Evolutionary conservation across 768 basidiomycete species (phyloP).

Genomic region (Tricholoma furcatifolium): DNA sequence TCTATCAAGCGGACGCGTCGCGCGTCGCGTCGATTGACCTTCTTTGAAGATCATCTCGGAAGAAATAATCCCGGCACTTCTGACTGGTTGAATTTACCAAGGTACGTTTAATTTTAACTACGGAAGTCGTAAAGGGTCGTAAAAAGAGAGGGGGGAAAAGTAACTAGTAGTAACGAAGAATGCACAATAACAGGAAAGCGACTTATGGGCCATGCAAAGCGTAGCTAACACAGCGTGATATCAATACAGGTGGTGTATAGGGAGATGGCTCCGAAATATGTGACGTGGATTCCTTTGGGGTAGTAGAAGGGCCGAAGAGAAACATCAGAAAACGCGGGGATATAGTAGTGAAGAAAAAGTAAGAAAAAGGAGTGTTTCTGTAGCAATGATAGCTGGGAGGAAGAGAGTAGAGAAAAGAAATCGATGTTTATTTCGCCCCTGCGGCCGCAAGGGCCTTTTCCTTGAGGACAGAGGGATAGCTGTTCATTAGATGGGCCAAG

Average conservation of each 20-base stretch:
- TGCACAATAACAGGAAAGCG: background rate
- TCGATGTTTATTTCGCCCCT: constrained; percentile 25
- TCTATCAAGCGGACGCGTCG: no score
- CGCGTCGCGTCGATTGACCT: no score
- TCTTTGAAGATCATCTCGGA: no score
- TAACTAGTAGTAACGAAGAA: background rate
- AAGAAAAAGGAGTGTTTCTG: background rate
- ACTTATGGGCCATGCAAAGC: no score
- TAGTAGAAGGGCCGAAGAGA: background rate
- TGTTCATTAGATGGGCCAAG: constrained; percentile 84
- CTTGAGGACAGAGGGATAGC: constrained; percentile 78
- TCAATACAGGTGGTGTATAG: background rate
- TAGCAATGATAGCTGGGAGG: background rate
- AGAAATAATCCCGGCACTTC: no score
- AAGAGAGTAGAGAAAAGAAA: background rate
- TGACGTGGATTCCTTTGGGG: constrained; percentile 4
- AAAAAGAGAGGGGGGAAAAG: constrained; percentile 7
- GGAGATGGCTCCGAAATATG: background rate
- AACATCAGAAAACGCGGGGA: background rate
- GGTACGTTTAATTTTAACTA: background rate
- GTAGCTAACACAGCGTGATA: background rate
- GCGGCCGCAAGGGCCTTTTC: constrained; percentile 57
- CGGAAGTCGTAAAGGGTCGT: constrained; percentile 23
- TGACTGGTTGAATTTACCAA: no score
- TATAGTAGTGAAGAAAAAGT: background rate